Evolutionary conservation across 768 basidiomycete species (phyloP), one percentile per base, ranked within the genome.

Genomic region (Hericium rajendrae): DNA sequence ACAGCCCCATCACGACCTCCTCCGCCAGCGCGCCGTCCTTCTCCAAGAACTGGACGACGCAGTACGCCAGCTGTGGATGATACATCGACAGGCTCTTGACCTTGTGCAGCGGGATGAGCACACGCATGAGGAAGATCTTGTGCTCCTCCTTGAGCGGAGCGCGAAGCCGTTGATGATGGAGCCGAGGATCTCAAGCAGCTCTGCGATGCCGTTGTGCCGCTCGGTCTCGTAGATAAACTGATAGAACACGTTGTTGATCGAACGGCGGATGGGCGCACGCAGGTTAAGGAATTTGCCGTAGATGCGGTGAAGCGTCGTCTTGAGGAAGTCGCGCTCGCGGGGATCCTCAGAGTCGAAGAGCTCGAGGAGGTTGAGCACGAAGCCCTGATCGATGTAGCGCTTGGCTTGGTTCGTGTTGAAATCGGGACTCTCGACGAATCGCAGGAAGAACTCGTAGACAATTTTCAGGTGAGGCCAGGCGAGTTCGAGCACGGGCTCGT

Each of bases 131-230:
- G 79, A 99, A 99, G 1, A 78, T 93, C 76, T 98, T 98, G 84
- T 99, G 97, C 70, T 99, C 97, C 51, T 97, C 94, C 74, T 99
- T 99, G 67, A 99, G 82, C 46, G 97, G 5, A 97, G 74, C 12
- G 95, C 95, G 67, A 99, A 99, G 38, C 97, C 97, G 65, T 99
- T 99, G 80, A 99, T 99, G 74, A 99, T 99, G 22, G 94, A 97
- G 12, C 97, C 97, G 49, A 99, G 79, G 59, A 99, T 99, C 72
- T 99, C 97, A 56, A 99, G 78, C 51, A 99, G 81, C 70, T 99
- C 97, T 28, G 97, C 97, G 64, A 99, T 97, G 38, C 97, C 97
- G 68, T 99, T 99, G 78, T 99, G 95, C 50, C 97, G 85, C 69
- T 99, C 97, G 0, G 94, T 93, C 72, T 99, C 97, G 73, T 99